Conservation (phyloP, 768 basidiomycete genomes). For the Leccinum imitatum region DNA sequence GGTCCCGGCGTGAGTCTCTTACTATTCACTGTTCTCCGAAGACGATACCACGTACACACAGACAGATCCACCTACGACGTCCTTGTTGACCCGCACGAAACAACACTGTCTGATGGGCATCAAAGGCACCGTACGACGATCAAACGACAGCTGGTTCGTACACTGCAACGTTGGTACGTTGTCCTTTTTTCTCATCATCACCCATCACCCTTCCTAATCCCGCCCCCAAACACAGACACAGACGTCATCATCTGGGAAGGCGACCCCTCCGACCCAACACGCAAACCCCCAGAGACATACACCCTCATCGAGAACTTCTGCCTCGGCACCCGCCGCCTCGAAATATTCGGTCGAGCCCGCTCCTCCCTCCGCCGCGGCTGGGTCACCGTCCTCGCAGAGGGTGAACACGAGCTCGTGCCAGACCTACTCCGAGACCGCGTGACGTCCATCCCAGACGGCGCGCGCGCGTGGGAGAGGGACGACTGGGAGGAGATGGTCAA, state of each 20-base stretch:
- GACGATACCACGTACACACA: conserved; percentile 25
- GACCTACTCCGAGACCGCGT: conserved; percentile 32
- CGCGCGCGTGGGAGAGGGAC: conserved; percentile 56
- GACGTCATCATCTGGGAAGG: conserved; percentile 97
- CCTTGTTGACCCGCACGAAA: conserved; percentile 85
- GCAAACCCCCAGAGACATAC: conserved; percentile 86
- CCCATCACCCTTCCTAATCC: neutral
- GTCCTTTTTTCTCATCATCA: neutral
- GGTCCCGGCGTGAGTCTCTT: conserved; percentile 65
- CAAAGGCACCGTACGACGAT: conserved; percentile 91
- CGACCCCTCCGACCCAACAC: conserved; percentile 60
- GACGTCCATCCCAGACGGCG: conserved; percentile 27
- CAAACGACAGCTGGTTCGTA: conserved; percentile 94
- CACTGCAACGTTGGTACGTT: conserved; percentile 93
- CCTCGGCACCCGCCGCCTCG: conserved; percentile 86
- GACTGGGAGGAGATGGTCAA: conserved; percentile 64
- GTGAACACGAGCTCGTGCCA: conserved; percentile 55
- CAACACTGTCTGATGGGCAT: conserved; percentile 98
- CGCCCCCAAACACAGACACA: conserved; percentile 59
- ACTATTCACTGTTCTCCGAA: neutral
- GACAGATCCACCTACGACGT: conserved; percentile 85
- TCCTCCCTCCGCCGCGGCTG: conserved; percentile 82
- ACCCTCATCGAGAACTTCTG: conserved; percentile 97
- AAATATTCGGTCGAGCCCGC: conserved; percentile 75
- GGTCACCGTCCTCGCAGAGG: conserved; percentile 79